These are phyloP conservation scores for Phylloporus sp. DNA, from an alignment of 1,284 basidiomycete species.

Conservation along the genomic window DNA sequence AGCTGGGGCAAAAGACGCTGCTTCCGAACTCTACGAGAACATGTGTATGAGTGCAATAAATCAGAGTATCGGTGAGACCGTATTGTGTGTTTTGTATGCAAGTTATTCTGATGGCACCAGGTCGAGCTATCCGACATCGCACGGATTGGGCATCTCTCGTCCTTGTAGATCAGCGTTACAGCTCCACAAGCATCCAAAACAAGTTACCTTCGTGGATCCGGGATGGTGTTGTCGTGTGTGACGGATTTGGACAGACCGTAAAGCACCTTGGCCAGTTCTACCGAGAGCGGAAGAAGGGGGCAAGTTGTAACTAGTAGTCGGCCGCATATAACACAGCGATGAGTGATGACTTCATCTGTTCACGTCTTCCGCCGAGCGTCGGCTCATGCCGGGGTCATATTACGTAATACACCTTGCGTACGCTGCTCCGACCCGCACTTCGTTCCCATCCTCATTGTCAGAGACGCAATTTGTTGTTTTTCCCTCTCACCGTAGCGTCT, in stretches of 20 bases:
- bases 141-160: constrained; percentile 88
- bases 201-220: constrained; percentile 93
- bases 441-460: neutral
- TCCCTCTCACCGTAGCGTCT: neutral
- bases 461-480: no score
- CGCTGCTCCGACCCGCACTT: constrained; percentile 11
- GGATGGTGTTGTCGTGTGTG: constrained; percentile 64
- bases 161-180: constrained; percentile 86
- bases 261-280: constrained; percentile 78
- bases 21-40: constrained; percentile 87
- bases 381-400: constrained; percentile 22
- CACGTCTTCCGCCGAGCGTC: neutral
- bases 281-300: constrained; percentile 49
- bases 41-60: constrained; percentile 98
- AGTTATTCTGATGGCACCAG: constrained; percentile 47
- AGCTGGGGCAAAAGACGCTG: constrained; percentile 71
- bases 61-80: constrained; percentile 86
- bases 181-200: constrained; percentile 66
- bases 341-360: no score
- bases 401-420: constrained; percentile 29
- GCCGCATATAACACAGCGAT: constrained; percentile 19
- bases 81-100: neutral
- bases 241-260: constrained; percentile 79
- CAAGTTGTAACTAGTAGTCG: no score
- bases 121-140: constrained; percentile 88